Evolutionary conservation across 495 filamentous ascomycete genomes (phyloP), one percentile per base, ranked within the genome.

Genomic region (Thozetella sp.): DNA sequence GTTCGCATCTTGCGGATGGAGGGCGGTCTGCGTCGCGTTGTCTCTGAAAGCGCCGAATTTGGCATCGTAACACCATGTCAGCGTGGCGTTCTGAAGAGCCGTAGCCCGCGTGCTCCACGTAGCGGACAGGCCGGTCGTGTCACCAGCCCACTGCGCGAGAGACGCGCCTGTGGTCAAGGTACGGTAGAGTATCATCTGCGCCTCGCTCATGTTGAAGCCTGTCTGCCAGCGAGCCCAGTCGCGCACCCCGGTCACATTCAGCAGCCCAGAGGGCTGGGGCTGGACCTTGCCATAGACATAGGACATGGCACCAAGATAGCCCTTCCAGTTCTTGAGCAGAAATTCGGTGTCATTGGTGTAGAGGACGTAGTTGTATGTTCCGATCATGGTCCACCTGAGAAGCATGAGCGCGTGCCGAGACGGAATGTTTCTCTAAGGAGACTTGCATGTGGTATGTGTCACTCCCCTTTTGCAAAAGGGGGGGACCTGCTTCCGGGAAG

Each of bases 371-470:
- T 87, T 86, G 63, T 85, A 86, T 12, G 82, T 86, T 20, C 86
- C 85, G 43, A 87, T 81, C 76, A 88, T 81, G 3, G 80, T 78
- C 78, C 71, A 73, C 70, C 70, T 71, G 55, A 46, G 27, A 19
- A 58, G 3, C 6, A 50, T 25, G 22, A n/a, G 23, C 9, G 22
- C 2, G 9, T 4, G 30, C 6, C 19, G 15, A 34, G 24, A 51
- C 43, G n/a, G 12, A 13, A 20, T n/a, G 20, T 9, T 4, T 3
- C 12, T 19, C 9, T n/a, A 48, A 2, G 30, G 51, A 13, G 9
- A 27, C 66, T 67, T 81, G 83, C 80, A 87, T 84, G 61, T 88
- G 86, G 64, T 88, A 88, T 10, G 85, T 87, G 61, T 86, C 86
- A 51, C 81, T 83, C 34, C 76, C 69, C 53, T 79, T 80, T 48